Evolutionary conservation across 352 stramenopile species (phyloP).

Genomic region (Phytophthora macrochlamydospora): DNA sequence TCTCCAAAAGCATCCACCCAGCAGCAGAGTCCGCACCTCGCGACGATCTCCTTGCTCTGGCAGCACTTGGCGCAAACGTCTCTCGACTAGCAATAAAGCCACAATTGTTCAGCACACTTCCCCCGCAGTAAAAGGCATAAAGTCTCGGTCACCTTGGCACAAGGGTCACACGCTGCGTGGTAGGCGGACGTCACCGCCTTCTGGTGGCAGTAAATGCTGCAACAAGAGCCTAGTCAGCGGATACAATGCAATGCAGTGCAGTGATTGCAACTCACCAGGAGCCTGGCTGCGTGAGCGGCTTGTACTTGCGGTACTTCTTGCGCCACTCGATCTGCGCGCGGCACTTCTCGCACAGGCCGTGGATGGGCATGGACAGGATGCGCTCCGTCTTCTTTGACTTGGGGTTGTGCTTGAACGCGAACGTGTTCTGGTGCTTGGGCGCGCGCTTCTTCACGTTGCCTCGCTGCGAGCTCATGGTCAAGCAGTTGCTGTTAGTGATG

Average conservation of each 20-base stretch:
- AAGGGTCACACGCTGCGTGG: constrained; percentile 93
- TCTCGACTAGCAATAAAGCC: constrained; percentile 43
- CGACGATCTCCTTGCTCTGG: constrained; percentile 71
- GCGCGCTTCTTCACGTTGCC: constrained; percentile 87
- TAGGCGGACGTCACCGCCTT: constrained; percentile 94
- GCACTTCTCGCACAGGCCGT: constrained; percentile 94
- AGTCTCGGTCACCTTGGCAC: constrained; percentile 64
- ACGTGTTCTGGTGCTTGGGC: constrained; percentile 97
- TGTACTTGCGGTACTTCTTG: constrained; percentile 99
- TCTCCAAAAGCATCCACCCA: constrained; percentile 2
- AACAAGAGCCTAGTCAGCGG: constrained; percentile 1
- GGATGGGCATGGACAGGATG: constrained; percentile 92
- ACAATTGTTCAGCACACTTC: neutral
- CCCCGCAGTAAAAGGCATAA: too few relatives aligned
- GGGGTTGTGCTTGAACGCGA: constrained; percentile 98
- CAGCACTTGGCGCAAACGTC: constrained; percentile 92
- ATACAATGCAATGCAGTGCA: neutral
- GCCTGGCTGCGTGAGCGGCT: constrained; percentile 93
- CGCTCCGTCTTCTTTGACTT: constrained; percentile 97
- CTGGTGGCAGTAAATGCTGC: constrained; percentile 91
- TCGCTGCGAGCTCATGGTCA: constrained; percentile 83
- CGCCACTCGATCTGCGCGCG: constrained; percentile 98
- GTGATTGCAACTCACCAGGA: constrained; percentile 75
- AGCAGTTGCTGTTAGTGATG: neutral
- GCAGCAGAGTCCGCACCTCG: constrained; percentile 40